These are phyloP conservation scores for Linnemannia zychae DNA, from an alignment of 192 early-diverging fungal genomes.

Conservation along the genomic window DNA sequence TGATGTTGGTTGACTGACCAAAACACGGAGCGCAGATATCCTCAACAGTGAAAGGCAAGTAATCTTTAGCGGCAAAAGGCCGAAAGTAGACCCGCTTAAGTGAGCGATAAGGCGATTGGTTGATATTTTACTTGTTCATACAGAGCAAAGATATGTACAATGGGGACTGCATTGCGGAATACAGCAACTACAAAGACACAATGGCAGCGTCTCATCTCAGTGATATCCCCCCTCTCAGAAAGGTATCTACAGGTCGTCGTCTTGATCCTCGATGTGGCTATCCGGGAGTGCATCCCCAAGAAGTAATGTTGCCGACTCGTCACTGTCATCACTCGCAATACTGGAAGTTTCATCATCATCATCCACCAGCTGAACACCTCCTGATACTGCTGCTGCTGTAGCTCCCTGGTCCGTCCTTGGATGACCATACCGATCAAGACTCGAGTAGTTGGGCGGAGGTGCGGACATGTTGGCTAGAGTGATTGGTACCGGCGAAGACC, in stretches of 20 bases:
- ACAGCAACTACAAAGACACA: neutral
- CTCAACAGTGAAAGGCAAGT: too few relatives aligned
- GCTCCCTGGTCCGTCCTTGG: neutral
- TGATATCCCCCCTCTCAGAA: neutral
- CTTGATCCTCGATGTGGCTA: neutral
- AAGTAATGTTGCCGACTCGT: conserved; percentile 22
- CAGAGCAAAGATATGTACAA: neutral
- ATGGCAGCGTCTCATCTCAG: too few relatives aligned
- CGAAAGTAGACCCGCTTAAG: too few relatives aligned
- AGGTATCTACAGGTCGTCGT: neutral
- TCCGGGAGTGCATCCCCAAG: conserved; percentile 15
- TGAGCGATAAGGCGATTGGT: too few relatives aligned
- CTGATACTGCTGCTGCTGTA: neutral
- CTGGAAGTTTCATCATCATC: conserved; percentile 18
- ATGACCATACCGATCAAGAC: conserved; percentile 16
- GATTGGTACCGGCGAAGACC: neutral
- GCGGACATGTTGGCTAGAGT: conserved; percentile 39
- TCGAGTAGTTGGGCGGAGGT: conserved; percentile 42
- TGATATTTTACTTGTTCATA: too few relatives aligned
- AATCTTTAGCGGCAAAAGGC: too few relatives aligned
- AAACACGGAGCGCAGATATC: too few relatives aligned
- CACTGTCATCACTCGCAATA: conserved; percentile 19
- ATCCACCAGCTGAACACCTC: neutral
- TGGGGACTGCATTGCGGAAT: neutral
- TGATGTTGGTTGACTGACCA: too few relatives aligned